These are phyloP conservation scores for Erigeron philadelphicus DNA, from an alignment of 140 eudicot genomes.

Conservation along the genomic window DNA sequence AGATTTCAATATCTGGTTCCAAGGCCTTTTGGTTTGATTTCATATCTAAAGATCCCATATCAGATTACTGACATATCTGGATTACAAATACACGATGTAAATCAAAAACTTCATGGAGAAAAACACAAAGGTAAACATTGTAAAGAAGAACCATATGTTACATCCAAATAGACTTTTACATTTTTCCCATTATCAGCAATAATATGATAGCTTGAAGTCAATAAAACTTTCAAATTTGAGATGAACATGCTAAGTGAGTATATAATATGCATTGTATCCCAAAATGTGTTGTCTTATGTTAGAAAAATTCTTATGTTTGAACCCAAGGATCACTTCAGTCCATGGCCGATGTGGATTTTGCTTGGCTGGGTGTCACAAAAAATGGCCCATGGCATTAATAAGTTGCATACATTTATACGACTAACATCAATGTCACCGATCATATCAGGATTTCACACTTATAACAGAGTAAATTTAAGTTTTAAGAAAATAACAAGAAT, in stretches of 20 bases:
- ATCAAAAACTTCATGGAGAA: neutral
- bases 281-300: no score
- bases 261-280: no score
- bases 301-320: no score
- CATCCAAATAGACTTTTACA: neutral
- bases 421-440: no score
- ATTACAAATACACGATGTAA: slow-evolving; percentile 10
- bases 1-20: slow-evolving; percentile 17
- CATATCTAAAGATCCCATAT: slow-evolving; percentile 36
- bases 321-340: no score
- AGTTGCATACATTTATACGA: no score
- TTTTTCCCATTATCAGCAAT: neutral
- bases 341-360: no score
- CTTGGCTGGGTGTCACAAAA: no score
- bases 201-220: neutral
- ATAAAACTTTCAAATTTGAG: neutral
- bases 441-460: no score
- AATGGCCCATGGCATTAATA: no score
- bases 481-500: no score
- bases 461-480: no score
- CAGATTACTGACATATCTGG: slow-evolving; percentile 28
- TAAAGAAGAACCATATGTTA: neutral
- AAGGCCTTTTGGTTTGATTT: slow-evolving; percentile 22
- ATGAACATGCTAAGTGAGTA: neutral
- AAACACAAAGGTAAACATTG: neutral